These are phyloP conservation scores for Komagataea norvegica DNA, from an alignment of 1,139 yeast species.

Conservation along the genomic window DNA sequence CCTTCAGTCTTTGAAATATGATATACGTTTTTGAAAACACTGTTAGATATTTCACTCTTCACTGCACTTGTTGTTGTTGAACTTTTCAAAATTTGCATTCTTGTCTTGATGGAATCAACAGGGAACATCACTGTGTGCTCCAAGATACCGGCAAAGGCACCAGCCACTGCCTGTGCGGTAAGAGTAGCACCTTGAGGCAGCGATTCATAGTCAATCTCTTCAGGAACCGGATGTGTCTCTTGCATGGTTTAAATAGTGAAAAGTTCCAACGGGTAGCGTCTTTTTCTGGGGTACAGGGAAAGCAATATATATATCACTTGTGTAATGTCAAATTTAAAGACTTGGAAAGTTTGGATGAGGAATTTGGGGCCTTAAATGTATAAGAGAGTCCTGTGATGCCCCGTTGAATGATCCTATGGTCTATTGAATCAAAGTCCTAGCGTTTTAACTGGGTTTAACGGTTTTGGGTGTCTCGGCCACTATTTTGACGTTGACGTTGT, in stretches of 20 bases:
- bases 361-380: no score
- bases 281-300: conserved; percentile 1
- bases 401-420: no score
- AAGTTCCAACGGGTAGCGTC: no score
- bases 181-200: conserved; percentile 86
- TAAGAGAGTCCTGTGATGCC: no score
- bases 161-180: conserved; percentile 81
- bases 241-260: no score
- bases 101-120: conserved; percentile 86
- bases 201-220: conserved; percentile 77
- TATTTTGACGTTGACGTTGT: no score
- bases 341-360: no score
- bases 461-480: no score
- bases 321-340: background rate
- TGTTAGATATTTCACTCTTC: conserved; percentile 10
- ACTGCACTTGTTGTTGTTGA: no score
- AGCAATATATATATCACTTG: background rate
- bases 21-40: conserved; percentile 43
- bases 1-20: conserved; percentile 87
- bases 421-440: no score
- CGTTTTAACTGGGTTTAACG: no score
- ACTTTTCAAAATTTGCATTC: conserved; percentile 71
- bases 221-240: conserved; percentile 14
- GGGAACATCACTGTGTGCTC: conserved; percentile 98
- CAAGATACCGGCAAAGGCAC: conserved; percentile 98